Evolutionary conservation across 2,329 filamentous ascomycete genomes (phyloP).

Genomic region (Colletotrichum liriopes): DNA sequence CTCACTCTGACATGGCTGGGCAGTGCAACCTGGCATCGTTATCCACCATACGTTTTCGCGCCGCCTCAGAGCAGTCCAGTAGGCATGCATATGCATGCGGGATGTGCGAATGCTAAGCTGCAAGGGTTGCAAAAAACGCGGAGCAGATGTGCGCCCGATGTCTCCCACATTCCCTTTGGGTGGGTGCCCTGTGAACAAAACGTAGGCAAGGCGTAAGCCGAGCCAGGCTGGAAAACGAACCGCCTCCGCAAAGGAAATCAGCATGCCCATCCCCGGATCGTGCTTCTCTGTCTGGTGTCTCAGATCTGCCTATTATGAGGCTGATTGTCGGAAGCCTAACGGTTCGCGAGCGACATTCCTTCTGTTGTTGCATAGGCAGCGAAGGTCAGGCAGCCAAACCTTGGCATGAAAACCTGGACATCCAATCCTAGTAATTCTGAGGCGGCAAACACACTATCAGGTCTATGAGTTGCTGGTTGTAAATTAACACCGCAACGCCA

Average conservation of each 20-base stretch:
- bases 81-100: neutral
- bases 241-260: neutral
- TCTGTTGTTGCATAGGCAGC: no score
- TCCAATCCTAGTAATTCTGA: neutral
- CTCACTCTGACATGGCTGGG: neutral
- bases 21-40: conserved; percentile 7
- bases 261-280: neutral
- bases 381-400: neutral
- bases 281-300: neutral
- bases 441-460: neutral
- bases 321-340: neutral
- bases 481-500: no score
- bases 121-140: neutral
- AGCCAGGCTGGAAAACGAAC: neutral
- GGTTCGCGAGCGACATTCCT: neutral
- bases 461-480: neutral
- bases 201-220: neutral
- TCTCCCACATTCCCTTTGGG: neutral
- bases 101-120: no score
- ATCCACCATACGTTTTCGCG: conserved; percentile 5
- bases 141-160: neutral
- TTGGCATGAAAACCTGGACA: neutral
- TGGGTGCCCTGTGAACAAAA: neutral
- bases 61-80: neutral
- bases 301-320: neutral